Base-by-base conservation (phyloP, 768 basidiomycete species). In the Kwoniella botswanensis region DNA sequence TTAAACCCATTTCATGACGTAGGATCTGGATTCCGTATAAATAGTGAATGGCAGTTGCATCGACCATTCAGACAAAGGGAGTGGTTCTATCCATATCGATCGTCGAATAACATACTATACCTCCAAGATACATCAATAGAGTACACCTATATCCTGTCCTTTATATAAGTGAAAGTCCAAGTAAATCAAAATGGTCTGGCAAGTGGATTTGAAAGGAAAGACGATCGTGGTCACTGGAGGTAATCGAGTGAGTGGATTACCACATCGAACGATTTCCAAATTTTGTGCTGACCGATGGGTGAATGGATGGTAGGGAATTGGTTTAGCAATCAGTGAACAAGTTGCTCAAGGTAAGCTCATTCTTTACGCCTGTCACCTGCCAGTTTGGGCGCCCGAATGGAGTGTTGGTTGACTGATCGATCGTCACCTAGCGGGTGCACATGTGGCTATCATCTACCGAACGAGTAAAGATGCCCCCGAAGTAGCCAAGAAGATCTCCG, bases 381-480 rank as follows among this genome's bases (percentile, higher is more conserved):
- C 26, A 26, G 4, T 26, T 26, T 4, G 3, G 26, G 26, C 26
- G 4, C 26, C 26, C 3, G 26, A 26, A 26, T 26, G 26, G 26
- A 26, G 26, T 26, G 26, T 26, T 26, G 26, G 26, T 54, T 46
- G 18, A 64, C 13, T 41, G n/a, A 18, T 9, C 29, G 35, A 43
- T 41, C 13, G 29, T 52, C 57, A 1, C n/a, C 10, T 26, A 76
- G 78, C 78, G 43, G 78, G 78, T 2, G 78, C 78, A 6, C 74
- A 76, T 63, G 75, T 79, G 22, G 78, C 79, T 2, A 79, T 82
- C 64, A 66, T 82, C 70, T 82, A 80, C 62, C 70, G 71, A 57
- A 63, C 70, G 7, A 75, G 74, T 41, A 12, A 63, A 13, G 78
- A 80, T 64, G 81, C 79, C 2, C 75, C 74, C 4, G 71, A 82